phyloP scores from a whole-genome alignment of 768 basidiomycete genomes.

The Pisolithus tinctorius region DNA sequence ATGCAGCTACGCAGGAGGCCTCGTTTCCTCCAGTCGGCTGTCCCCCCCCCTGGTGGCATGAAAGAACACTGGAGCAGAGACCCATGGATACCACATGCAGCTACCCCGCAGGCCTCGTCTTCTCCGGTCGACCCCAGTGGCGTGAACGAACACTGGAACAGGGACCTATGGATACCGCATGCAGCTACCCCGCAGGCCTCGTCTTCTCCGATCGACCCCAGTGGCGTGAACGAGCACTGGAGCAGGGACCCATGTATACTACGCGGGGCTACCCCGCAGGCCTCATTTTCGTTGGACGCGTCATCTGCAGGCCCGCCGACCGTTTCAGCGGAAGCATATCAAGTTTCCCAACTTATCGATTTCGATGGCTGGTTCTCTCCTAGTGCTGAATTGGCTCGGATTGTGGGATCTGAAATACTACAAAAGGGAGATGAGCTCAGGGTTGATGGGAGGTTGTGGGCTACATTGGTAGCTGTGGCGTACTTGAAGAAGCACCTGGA shows the following conservation, averaged over 20 bases:
- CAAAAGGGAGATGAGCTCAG: constrained; percentile 23
- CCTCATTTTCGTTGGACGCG: constrained; percentile 4
- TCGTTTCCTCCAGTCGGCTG: too few species aligned
- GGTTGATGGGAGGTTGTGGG: constrained; percentile 37
- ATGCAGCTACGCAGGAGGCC: too few species aligned
- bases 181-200: background rate
- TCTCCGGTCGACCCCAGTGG: background rate
- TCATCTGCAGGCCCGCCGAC: constrained; percentile 4
- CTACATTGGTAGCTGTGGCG: constrained; percentile 41
- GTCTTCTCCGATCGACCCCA: background rate
- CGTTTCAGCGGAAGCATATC: constrained; percentile 23
- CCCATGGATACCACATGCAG: constrained; percentile 1
- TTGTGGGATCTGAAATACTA: constrained; percentile 33
- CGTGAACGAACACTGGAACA: too few species aligned
- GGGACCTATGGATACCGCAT: background rate
- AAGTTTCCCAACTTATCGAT: constrained; percentile 33
- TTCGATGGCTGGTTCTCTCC: constrained; percentile 44
- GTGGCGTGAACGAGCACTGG: too few species aligned
- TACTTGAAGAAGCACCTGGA: constrained; percentile 36
- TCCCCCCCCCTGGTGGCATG: too few species aligned
- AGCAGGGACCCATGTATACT: too few species aligned
- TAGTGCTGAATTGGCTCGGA: constrained; percentile 20
- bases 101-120: background rate
- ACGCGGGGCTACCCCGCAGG: too few species aligned
- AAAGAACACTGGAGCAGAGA: too few species aligned